A percentile compares a stretch with the other conserved stretches of the same genome.
Conservation (phyloP, 169 alveolate genomes). For the Plasmodium falciparum region DNA sequence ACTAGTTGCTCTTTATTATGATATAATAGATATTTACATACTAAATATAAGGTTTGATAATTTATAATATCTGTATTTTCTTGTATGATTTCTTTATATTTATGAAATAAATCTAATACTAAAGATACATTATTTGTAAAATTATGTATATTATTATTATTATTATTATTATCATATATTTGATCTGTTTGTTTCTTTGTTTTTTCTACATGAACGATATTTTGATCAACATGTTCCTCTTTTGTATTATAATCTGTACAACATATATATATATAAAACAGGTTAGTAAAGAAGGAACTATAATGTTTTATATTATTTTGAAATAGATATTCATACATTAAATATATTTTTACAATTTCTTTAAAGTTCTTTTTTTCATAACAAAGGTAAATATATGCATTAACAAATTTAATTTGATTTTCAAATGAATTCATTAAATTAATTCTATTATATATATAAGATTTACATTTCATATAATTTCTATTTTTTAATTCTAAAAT, state of each 20-base stretch:
- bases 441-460: slow-evolving; percentile 22
- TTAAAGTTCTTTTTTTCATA: slow-evolving; percentile 48
- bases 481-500: slow-evolving; percentile 11
- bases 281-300: slow-evolving; percentile 36
- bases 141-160: background rate
- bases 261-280: slow-evolving; percentile 61
- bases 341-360: slow-evolving; percentile 41
- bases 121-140: background rate
- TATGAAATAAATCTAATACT: slow-evolving; percentile 40
- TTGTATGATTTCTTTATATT: slow-evolving; percentile 34
- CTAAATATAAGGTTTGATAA: slow-evolving; percentile 44
- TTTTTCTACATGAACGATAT: background rate
- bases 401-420: slow-evolving; percentile 40
- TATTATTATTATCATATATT: too few relatives aligned
- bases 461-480: slow-evolving; percentile 49
- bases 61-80: slow-evolving; percentile 25
- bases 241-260: background rate
- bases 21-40: slow-evolving; percentile 47
- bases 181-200: too few relatives aligned
- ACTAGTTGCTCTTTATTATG: slow-evolving; percentile 19
- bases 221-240: too few relatives aligned
- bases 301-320: slow-evolving; percentile 14
- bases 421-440: slow-evolving; percentile 36
- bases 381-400: slow-evolving; percentile 48
- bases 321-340: slow-evolving; percentile 37